A percentile compares a stretch with the other conserved stretches of the same genome.
Conservation (phyloP, 2,329 filamentous ascomycete genomes). For the Harringtonia lauricola region DNA sequence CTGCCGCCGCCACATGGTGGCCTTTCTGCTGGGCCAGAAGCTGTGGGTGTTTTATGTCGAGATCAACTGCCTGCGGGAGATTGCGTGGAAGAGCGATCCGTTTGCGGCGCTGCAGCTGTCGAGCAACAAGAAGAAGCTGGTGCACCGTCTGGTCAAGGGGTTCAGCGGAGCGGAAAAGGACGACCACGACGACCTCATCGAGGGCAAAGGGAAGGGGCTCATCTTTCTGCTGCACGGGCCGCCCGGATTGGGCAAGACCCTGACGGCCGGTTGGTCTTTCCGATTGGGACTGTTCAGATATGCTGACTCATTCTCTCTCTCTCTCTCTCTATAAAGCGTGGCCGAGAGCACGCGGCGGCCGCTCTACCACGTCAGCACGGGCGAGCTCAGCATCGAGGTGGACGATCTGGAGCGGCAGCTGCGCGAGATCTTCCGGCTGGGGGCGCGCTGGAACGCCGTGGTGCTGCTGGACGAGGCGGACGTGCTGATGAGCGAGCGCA, state of each 20-base stretch:
- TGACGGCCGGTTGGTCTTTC: background rate
- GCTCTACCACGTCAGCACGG: constrained; percentile 44
- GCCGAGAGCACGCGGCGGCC: constrained; percentile 37
- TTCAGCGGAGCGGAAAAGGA: constrained; percentile 2
- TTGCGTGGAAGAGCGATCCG: constrained; percentile 2
- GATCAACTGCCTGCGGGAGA: constrained; percentile 1
- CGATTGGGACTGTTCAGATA: too few species aligned
- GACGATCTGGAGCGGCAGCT: constrained; percentile 43
- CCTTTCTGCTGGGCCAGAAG: constrained; percentile 3
- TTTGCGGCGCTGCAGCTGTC: constrained; percentile 2
- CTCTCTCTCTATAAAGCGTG: constrained; percentile 28
- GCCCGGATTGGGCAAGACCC: constrained; percentile 2
- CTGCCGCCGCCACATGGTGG: constrained; percentile 1
- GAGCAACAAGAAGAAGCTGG: background rate
- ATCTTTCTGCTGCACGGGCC: constrained; percentile 4
- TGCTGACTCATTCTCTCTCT: too few species aligned
- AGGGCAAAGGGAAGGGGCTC: constrained; percentile 1
- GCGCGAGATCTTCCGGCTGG: constrained; percentile 50
- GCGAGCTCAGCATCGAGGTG: constrained; percentile 60
- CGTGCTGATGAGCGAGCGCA: constrained; percentile 11
- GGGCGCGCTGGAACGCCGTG: constrained; percentile 61
- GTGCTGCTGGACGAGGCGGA: constrained; percentile 63
- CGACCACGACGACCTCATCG: too few species aligned
- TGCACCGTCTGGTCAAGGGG: constrained; percentile 1
- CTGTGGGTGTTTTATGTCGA: constrained; percentile 1